Percentiles rank a stretch among this genome's conserved stretches.
Evolutionary conservation across 495 filamentous ascomycete species (phyloP).

Genomic region (Penicillium chermesinum): DNA sequence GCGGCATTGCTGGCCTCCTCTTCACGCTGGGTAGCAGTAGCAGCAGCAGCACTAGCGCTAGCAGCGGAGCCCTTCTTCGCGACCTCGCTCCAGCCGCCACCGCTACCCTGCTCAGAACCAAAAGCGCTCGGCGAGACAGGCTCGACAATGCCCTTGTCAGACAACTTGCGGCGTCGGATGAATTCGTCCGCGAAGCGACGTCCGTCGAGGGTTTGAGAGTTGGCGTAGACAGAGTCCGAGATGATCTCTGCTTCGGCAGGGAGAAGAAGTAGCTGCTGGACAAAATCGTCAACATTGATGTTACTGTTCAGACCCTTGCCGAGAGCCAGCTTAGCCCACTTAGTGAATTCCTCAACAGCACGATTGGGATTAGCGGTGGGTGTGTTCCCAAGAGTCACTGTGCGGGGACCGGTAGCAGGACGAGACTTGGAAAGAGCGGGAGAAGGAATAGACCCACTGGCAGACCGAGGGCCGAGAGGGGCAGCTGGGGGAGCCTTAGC

Average conservation of each 20-base stretch:
- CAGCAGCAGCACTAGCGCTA: slow-evolving; percentile 12
- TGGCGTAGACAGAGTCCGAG: slow-evolving; percentile 80
- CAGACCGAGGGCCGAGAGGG: slow-evolving; percentile 51
- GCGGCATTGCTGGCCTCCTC: slow-evolving; percentile 52
- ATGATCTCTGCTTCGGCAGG: slow-evolving; percentile 76
- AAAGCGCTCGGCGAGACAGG: slow-evolving; percentile 41
- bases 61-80: slow-evolving; percentile 72
- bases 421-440: slow-evolving; percentile 30
- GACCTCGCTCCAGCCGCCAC: slow-evolving; percentile 92
- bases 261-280: slow-evolving; percentile 64
- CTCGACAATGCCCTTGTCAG: slow-evolving; percentile 78
- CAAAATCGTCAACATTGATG: slow-evolving; percentile 76
- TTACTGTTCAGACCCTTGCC: slow-evolving; percentile 53
- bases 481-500: slow-evolving; percentile 65
- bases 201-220: slow-evolving; percentile 80
- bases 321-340: slow-evolving; percentile 79
- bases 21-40: slow-evolving; percentile 39
- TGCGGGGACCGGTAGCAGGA: slow-evolving; percentile 23
- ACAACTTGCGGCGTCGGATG: slow-evolving; percentile 83
- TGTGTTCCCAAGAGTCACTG: slow-evolving; percentile 32
- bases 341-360: slow-evolving; percentile 81
- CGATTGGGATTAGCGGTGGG: slow-evolving; percentile 47
- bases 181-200: slow-evolving; percentile 93
- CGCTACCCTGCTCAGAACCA: slow-evolving; percentile 36
- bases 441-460: slow-evolving; percentile 44